These are phyloP conservation scores for Deakozyma indianensis DNA, from an alignment of 805 yeast species.

Conservation along the genomic window DNA sequence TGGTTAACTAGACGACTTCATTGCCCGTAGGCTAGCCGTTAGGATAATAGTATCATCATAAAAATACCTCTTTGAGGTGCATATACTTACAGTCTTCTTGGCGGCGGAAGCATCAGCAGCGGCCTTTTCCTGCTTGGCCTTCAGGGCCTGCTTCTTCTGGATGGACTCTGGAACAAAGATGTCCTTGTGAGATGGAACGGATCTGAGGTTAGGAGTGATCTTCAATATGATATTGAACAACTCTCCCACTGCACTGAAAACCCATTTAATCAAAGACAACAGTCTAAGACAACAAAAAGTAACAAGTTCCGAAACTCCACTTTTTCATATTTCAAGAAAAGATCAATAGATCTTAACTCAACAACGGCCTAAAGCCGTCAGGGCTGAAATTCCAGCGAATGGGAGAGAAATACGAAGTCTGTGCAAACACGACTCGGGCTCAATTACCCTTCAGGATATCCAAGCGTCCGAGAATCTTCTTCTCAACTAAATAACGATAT, in stretches of 20 bases:
- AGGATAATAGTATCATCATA: slow-evolving; percentile 38
- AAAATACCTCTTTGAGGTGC: slow-evolving; percentile 6
- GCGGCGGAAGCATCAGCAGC: slow-evolving; percentile 26
- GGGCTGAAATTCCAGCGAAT: not conserved
- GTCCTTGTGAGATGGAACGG: slow-evolving; percentile 10
- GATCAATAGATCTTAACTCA: not conserved
- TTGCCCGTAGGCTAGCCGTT: slow-evolving; percentile 50
- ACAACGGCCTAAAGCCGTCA: not conserved
- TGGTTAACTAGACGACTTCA: slow-evolving; percentile 67
- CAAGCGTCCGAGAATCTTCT: too few relatives aligned
- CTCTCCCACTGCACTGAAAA: not conserved
- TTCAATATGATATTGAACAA: not conserved
- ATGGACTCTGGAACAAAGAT: slow-evolving; percentile 40
- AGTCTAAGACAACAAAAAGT: not conserved
- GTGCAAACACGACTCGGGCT: too few relatives aligned
- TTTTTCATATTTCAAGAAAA: not conserved
- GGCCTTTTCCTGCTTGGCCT: slow-evolving; percentile 39
- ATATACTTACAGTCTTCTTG: slow-evolving; percentile 17
- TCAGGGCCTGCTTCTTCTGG: slow-evolving; percentile 42
- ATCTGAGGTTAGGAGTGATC: not conserved
- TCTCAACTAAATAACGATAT: too few relatives aligned
- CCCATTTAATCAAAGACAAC: not conserved
- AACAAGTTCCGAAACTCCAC: not conserved
- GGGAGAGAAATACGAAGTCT: not conserved
- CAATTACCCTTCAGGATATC: too few relatives aligned